Conservation (phyloP, 805 yeast genomes). For the Hanseniaspora guilliermondii region DNA sequence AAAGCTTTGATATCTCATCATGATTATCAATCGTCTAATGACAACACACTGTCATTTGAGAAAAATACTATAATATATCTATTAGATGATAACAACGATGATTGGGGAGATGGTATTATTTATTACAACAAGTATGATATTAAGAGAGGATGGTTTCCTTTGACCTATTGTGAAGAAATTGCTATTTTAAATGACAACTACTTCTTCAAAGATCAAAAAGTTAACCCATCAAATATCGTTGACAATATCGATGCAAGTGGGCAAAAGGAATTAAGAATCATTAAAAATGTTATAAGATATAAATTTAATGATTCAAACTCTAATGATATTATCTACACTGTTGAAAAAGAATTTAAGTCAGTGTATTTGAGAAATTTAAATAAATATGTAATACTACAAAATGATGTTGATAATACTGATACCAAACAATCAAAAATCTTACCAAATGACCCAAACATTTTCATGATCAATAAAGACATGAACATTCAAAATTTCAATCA, state of each 20-base stretch:
- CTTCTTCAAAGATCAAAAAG: background rate
- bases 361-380: background rate
- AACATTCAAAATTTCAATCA: slow-evolving; percentile 5
- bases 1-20: slow-evolving; percentile 20
- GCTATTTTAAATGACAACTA: slow-evolving; percentile 4
- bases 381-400: background rate
- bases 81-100: slow-evolving; percentile 26
- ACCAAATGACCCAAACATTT: slow-evolving; percentile 1
- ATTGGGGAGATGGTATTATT: slow-evolving; percentile 78
- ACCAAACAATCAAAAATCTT: background rate
- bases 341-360: background rate
- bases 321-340: slow-evolving; percentile 8
- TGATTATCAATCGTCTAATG: background rate
- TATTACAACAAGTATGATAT: slow-evolving; percentile 23
- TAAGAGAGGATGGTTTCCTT: slow-evolving; percentile 75
- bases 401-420: background rate
- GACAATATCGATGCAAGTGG: background rate
- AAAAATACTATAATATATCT: slow-evolving; percentile 66
- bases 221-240: background rate
- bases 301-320: background rate
- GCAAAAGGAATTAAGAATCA: background rate
- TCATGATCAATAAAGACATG: slow-evolving; percentile 6
- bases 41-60: slow-evolving; percentile 17
- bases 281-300: slow-evolving; percentile 12
- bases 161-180: slow-evolving; percentile 30